phyloP scores from a whole-genome alignment of 306 rosid genomes.

The Fragaria nilgerrensis region DNA sequence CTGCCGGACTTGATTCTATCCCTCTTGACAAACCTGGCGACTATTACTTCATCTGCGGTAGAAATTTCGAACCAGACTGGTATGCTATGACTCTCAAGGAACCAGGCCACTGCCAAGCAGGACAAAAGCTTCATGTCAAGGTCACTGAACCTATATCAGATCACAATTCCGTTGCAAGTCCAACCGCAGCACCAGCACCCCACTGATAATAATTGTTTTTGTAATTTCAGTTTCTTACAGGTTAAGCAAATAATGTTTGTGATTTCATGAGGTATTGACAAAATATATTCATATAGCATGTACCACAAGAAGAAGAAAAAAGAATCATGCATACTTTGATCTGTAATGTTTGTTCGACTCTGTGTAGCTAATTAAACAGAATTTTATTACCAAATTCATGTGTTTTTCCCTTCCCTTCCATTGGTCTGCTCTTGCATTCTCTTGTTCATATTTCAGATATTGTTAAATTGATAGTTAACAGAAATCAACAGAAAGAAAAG shows the following conservation, averaged over 20 bases:
- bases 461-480: not conserved
- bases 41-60: not conserved
- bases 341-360: not conserved
- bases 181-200: not conserved
- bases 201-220: not conserved
- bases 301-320: no score
- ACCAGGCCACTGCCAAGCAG: not conserved
- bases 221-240: not conserved
- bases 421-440: not conserved
- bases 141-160: not conserved
- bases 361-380: not conserved
- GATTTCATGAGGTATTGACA: not conserved
- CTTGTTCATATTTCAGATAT: not conserved
- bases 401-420: not conserved
- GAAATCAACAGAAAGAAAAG: not conserved
- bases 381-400: not conserved
- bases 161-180: not conserved
- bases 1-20: not conserved
- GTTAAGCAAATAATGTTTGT: not conserved
- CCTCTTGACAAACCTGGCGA: not conserved
- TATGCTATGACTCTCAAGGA: not conserved
- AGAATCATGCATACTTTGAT: not conserved
- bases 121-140: not conserved
- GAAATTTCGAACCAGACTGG: not conserved
- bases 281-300: not conserved